phyloP scores from a whole-genome alignment of 257 asterid genomes.

The Hygrophila difformis region DNA sequence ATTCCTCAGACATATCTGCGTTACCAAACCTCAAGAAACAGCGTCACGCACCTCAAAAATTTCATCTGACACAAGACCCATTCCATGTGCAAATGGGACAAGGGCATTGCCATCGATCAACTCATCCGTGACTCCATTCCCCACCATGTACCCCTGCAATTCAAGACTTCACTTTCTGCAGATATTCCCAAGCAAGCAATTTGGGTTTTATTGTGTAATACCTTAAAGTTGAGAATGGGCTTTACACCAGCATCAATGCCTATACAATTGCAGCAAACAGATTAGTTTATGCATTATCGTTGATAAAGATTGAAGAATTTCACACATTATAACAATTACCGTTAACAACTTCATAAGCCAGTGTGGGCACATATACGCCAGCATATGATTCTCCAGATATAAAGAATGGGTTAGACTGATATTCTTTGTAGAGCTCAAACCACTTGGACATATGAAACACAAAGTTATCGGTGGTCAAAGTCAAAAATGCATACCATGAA shows the following conservation, averaged over 20 bases:
- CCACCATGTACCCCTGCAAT: constrained; percentile 95
- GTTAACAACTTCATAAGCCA: constrained; percentile 68
- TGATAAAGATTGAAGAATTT: constrained; percentile 10
- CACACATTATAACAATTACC: constrained; percentile 40
- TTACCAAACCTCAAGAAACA: neutral
- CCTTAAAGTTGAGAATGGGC: constrained; percentile 81
- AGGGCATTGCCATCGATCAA: constrained; percentile 80
- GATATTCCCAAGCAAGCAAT: neutral
- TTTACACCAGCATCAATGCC: constrained; percentile 65
- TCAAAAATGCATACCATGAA: neutral
- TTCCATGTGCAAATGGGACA: constrained; percentile 88
- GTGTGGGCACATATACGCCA: constrained; percentile 89
- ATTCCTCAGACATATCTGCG: no score
- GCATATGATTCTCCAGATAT: constrained; percentile 95
- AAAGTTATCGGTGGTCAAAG: constrained; percentile 7
- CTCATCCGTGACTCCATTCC: constrained; percentile 84
- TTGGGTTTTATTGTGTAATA: constrained; percentile 15
- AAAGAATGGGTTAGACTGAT: constrained; percentile 58
- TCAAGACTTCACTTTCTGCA: constrained; percentile 12
- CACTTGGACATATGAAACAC: constrained; percentile 44
- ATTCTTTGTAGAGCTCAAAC: constrained; percentile 89
- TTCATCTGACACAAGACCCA: constrained; percentile 93
- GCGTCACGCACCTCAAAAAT: constrained; percentile 49
- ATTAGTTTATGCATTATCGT: neutral
- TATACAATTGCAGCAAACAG: constrained; percentile 17